Conservation (phyloP, 1,284 basidiomycete species). For the Leccinum fuscescens region DNA sequence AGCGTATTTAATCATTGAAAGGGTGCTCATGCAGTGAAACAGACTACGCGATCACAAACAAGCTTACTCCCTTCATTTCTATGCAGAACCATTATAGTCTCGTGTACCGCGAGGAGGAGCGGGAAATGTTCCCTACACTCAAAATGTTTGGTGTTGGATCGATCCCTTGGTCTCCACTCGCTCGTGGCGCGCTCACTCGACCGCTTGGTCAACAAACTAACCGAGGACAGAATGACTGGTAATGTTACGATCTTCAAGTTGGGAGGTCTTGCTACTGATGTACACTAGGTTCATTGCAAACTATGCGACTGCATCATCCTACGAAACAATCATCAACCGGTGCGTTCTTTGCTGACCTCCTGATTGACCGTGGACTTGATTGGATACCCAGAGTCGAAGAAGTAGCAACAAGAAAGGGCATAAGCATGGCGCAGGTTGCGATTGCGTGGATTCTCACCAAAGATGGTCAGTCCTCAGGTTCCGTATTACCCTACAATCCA, state of each 20-base stretch:
- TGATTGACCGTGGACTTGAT: constrained; percentile 3
- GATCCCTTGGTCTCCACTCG: constrained; percentile 46
- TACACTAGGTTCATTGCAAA: constrained; percentile 27
- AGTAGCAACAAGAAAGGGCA: constrained; percentile 41
- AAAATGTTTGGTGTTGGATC: constrained; percentile 39
- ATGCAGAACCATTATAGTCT: constrained; percentile 57
- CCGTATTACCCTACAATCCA: neutral
- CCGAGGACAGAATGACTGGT: constrained; percentile 33
- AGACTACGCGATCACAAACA: constrained; percentile 39
- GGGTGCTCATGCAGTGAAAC: constrained; percentile 2
- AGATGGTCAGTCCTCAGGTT: constrained; percentile 23
- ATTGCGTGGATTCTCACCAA: constrained; percentile 49
- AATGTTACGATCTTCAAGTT: neutral
- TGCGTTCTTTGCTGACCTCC: constrained; percentile 5
- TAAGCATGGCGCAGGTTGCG: constrained; percentile 51
- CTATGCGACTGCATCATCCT: constrained; percentile 24
- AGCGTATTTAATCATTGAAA: neutral
- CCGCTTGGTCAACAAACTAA: constrained; percentile 34
- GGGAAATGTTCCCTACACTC: constrained; percentile 54
- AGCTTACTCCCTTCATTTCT: constrained; percentile 52
- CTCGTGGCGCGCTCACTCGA: constrained; percentile 41
- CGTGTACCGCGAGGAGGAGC: constrained; percentile 54
- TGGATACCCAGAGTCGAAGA: constrained; percentile 38
- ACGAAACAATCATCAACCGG: constrained; percentile 32
- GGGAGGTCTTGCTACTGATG: constrained; percentile 6